Conservation (phyloP, 1,284 basidiomycete genomes). For the Moesziomyces sp. region DNA sequence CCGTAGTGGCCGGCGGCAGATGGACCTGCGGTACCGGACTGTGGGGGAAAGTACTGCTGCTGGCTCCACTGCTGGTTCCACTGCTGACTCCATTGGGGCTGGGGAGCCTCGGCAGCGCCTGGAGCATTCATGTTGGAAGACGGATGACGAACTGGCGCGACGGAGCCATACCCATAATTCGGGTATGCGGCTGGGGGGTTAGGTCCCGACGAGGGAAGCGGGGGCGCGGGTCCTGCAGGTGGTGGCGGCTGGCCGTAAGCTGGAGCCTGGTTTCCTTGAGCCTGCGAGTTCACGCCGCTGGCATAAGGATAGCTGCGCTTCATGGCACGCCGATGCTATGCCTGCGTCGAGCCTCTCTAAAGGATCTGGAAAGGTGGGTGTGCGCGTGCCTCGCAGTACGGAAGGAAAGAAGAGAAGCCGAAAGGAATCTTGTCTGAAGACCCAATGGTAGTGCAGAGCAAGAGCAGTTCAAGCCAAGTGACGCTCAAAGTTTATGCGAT, state of each 20-base stretch:
- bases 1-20: constrained; percentile 17
- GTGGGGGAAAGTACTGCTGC: constrained; percentile 42
- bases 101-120: constrained; percentile 23
- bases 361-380: not conserved
- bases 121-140: constrained; percentile 11
- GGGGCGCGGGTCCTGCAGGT: constrained; percentile 39
- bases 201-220: constrained; percentile 26
- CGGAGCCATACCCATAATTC: constrained; percentile 56
- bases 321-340: constrained; percentile 8
- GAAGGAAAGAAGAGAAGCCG: no score
- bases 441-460: not conserved
- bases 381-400: no score
- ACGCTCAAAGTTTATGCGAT: not conserved
- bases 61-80: constrained; percentile 22
- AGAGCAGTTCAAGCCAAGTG: not conserved
- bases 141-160: constrained; percentile 16
- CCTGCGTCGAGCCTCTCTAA: not conserved
- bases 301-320: constrained; percentile 31
- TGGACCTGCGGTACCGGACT: constrained; percentile 17
- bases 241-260: constrained; percentile 35
- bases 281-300: constrained; percentile 8
- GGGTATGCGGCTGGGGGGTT: constrained; percentile 35
- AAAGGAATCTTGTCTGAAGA: not conserved
- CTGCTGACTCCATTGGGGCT: constrained; percentile 53
- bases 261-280: constrained; percentile 16